phyloP scores from a whole-genome alignment of 179 eudicot species.

The Vitellaria paradoxa region DNA sequence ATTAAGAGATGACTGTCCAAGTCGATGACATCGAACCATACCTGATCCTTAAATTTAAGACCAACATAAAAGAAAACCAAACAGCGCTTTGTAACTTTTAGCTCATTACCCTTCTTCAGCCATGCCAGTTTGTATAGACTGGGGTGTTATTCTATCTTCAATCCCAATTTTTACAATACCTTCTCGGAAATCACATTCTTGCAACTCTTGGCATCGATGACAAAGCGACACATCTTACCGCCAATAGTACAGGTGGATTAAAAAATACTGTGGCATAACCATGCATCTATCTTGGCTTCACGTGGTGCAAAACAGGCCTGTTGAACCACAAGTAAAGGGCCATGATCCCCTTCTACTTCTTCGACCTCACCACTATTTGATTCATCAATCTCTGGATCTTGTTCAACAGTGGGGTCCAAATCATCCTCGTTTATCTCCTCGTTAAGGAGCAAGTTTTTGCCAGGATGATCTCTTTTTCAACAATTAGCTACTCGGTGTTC shows the following conservation, averaged over 20 bases:
- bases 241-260: too few species aligned
- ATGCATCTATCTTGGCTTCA: too few species aligned
- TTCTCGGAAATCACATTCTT: too few species aligned
- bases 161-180: too few species aligned
- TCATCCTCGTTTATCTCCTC: not conserved
- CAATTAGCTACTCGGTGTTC: not conserved
- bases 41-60: not conserved
- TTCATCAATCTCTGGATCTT: not conserved
- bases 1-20: conserved; percentile 12
- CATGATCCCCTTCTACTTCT: too few species aligned
- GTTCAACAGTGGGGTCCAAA: not conserved
- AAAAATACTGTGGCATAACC: too few species aligned
- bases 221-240: too few species aligned
- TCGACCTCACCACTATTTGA: too few species aligned
- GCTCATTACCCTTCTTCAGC: conserved; percentile 1
- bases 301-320: too few species aligned
- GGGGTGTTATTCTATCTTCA: not conserved
- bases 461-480: not conserved
- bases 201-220: too few species aligned
- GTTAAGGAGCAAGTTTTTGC: not conserved
- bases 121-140: not conserved
- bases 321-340: too few species aligned
- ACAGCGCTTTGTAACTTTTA: conserved; percentile 9
- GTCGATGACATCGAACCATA: conserved; percentile 1
- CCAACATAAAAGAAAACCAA: not conserved